Percentiles rank a stretch among this genome's conserved stretches.
phyloP scores from a whole-genome alignment of 345 rosid species.

The Murraya koenigii region DNA sequence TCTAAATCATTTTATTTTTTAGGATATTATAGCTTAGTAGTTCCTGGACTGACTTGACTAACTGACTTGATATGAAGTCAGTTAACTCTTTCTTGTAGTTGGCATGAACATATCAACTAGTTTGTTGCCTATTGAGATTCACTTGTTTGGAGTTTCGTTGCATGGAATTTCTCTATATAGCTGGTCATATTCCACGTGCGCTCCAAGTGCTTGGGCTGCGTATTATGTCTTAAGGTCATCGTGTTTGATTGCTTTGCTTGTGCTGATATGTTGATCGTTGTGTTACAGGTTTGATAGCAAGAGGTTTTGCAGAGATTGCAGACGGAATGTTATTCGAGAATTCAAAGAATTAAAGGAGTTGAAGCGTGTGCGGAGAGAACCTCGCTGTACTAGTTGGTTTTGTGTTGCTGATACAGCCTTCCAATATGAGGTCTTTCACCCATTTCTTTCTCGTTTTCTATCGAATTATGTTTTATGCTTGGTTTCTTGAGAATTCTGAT shows the following conservation, averaged over 20 bases:
- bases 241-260: constrained; percentile 8
- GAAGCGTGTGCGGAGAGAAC: constrained; percentile 81
- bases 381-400: constrained; percentile 86
- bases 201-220: constrained; percentile 10
- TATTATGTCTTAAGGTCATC: neutral
- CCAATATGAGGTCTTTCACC: constrained; percentile 68
- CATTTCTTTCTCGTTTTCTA: constrained; percentile 3
- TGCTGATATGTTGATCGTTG: constrained; percentile 15
- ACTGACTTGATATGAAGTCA: neutral
- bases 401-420: constrained; percentile 87
- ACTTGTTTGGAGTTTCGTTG: neutral
- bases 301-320: constrained; percentile 97
- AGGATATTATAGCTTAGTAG: neutral
- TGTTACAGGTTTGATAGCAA: constrained; percentile 86
- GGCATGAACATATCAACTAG: neutral
- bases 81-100: neutral
- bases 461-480: neutral
- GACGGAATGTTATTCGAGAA: constrained; percentile 88
- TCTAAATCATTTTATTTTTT: neutral
- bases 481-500: constrained; percentile 2
- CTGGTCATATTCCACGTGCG: neutral
- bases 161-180: neutral
- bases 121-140: neutral
- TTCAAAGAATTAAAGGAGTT: constrained; percentile 95
- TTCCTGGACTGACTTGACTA: neutral